Conservation (phyloP, 2,329 filamentous ascomycete species). For the Ascochyta viciae-villosae region DNA sequence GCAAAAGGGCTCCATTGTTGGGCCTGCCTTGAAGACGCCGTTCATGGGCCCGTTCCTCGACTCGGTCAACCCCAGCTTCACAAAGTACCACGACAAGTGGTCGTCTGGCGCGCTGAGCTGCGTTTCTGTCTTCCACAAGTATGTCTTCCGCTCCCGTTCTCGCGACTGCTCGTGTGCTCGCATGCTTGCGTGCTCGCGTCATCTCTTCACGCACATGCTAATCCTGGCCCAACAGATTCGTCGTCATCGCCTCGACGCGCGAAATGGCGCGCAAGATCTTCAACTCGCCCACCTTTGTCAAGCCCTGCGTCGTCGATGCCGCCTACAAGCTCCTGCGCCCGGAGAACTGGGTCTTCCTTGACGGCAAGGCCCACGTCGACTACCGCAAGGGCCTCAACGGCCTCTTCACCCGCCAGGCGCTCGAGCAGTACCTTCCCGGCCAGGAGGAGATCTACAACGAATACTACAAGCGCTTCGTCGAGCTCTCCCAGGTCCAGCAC, state of each 20-base stretch:
- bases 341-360: slow-evolving; percentile 96
- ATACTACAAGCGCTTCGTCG: slow-evolving; percentile 82
- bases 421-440: slow-evolving; percentile 86
- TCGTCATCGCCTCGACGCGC: slow-evolving; percentile 92
- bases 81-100: slow-evolving; percentile 93
- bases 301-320: slow-evolving; percentile 94
- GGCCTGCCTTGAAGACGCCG: slow-evolving; percentile 57
- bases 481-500: slow-evolving; percentile 72
- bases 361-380: slow-evolving; percentile 93
- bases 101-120: slow-evolving; percentile 89
- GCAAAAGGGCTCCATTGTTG: slow-evolving; percentile 56
- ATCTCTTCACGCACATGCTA: slow-evolving; percentile 15
- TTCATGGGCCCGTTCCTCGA: slow-evolving; percentile 90
- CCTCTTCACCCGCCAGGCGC: slow-evolving; percentile 88
- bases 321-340: slow-evolving; percentile 91
- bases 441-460: slow-evolving; percentile 90
- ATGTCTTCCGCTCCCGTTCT: slow-evolving; percentile 31
- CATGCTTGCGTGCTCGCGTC: background rate
- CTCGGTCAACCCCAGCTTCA: slow-evolving; percentile 90
- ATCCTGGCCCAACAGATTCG: slow-evolving; percentile 70
- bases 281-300: slow-evolving; percentile 90
- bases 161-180: background rate
- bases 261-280: slow-evolving; percentile 97
- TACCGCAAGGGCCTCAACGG: slow-evolving; percentile 96
- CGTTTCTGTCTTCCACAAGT: slow-evolving; percentile 99